Conservation (phyloP, 805 yeast genomes). For the Candida anglica region DNA sequence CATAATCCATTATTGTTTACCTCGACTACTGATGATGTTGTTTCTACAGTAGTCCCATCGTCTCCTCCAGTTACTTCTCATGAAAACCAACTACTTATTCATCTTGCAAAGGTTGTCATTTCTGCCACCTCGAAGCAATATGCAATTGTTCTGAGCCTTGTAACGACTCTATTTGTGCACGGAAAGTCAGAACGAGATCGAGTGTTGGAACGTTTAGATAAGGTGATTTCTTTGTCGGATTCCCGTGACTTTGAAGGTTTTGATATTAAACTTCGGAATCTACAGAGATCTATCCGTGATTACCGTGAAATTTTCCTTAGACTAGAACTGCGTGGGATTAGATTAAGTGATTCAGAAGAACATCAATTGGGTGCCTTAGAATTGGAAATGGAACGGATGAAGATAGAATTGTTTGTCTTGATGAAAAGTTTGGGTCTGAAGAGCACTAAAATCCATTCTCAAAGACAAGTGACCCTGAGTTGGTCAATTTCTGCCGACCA, state of each 20-base stretch:
- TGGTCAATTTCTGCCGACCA: conserved; percentile 51
- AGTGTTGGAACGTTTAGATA: conserved; percentile 36
- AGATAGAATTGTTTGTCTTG: conserved; percentile 29
- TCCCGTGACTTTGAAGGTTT: conserved; percentile 31
- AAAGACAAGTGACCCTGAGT: conserved; percentile 16
- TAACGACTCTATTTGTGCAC: conserved; percentile 32
- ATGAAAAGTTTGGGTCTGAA: conserved; percentile 27
- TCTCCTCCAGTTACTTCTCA: too few species aligned
- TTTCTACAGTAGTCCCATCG: too few species aligned
- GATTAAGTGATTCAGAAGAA: conserved; percentile 15
- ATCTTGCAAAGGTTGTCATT: conserved; percentile 34
- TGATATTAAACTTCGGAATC: conserved; percentile 21
- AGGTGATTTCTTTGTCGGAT: conserved; percentile 34
- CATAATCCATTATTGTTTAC: conserved; percentile 43
- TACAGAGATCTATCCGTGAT: conserved; percentile 28
- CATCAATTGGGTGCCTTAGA: conserved; percentile 19
- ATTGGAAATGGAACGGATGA: conserved; percentile 28
- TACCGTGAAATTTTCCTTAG: conserved; percentile 34
- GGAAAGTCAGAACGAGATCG: conserved; percentile 21
- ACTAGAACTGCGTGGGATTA: conserved; percentile 30
- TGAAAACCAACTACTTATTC: conserved; percentile 27
- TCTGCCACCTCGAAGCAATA: conserved; percentile 38
- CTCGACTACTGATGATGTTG: not conserved
- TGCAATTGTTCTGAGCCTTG: conserved; percentile 28
- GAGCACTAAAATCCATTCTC: conserved; percentile 14